phyloP scores from a whole-genome alignment of 306 rosid genomes.

The Psophocarpus tetragonolobus region DNA sequence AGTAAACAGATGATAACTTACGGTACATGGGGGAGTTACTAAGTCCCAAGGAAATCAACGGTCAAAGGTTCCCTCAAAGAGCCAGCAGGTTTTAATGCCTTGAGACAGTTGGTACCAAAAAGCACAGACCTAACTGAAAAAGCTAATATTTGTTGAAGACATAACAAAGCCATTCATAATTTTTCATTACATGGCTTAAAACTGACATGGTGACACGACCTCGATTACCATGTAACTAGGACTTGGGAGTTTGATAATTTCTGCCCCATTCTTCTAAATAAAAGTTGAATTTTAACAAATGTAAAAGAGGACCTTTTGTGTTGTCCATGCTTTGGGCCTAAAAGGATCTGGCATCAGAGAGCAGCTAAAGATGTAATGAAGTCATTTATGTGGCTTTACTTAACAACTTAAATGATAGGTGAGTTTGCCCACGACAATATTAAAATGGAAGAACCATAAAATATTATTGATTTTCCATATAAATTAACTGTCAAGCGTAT shows the following conservation, averaged over 20 bases:
- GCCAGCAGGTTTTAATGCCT: neutral
- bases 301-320: neutral
- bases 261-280: neutral
- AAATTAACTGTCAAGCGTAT: neutral
- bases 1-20: neutral
- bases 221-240: neutral
- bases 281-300: neutral
- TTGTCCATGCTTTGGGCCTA: neutral
- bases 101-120: neutral
- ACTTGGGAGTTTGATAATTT: neutral
- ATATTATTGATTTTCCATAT: neutral
- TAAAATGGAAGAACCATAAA: neutral
- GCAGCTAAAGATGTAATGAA: neutral
- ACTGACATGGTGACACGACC: neutral
- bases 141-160: neutral
- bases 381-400: neutral
- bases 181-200: neutral
- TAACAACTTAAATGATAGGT: neutral
- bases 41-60: neutral
- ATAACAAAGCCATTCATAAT: neutral
- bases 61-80: neutral
- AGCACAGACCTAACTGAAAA: neutral
- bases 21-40: neutral
- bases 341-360: neutral
- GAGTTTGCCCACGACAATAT: neutral